Base-by-base conservation (phyloP, 1,139 yeast genomes). In the Suhomyces coccinellae region DNA sequence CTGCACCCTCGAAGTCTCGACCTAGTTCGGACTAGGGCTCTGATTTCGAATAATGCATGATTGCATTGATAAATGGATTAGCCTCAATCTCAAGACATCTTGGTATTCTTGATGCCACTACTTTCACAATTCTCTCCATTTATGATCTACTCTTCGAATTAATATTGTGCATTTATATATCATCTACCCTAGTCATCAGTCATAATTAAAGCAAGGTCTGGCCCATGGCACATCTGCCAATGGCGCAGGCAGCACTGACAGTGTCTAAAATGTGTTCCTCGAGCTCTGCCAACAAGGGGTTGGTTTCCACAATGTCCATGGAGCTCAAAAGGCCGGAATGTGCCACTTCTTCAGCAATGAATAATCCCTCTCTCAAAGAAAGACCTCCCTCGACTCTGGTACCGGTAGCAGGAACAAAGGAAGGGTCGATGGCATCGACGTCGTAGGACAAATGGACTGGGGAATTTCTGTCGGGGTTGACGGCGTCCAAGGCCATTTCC, bases 311-410 rank as follows among this genome's bases (percentile, higher is more conserved):
- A 41, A 93, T 81, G 64, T 93, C 99, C 67, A 93, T 72, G 17
- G 95, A 91, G 13, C 85, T 83, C 53, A 93, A 79, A 56, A 85
- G 81, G 27, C 97, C 97, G 33, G 95, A 81, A 59, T 83, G 89
- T 10, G 97, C 97, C 36, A 91, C 73, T 52, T 95, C 95, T 69
- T 93, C 99, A 50, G 93, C 95, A 45, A 93, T 70, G 63, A 86
- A 93, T 62, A 95, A 79, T 39, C 97, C 98, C 69, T 93, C 99
- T 71, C 99, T 80, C 67, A 93, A 78, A 7, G 97, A 85, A 52
- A 93, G 76, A 3, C 99, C 99, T 51, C 98, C 98, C 63, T 96
- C 85, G 15, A 93, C 99, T 46, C 98, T 91, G 1, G 99, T 93
- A 46, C 99, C 99, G 2, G 99, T 93, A 33, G 98, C 96, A 27